These are phyloP conservation scores for Globisporangium megalacanthum DNA, from an alignment of 352 stramenopile genomes.

Conservation along the genomic window DNA sequence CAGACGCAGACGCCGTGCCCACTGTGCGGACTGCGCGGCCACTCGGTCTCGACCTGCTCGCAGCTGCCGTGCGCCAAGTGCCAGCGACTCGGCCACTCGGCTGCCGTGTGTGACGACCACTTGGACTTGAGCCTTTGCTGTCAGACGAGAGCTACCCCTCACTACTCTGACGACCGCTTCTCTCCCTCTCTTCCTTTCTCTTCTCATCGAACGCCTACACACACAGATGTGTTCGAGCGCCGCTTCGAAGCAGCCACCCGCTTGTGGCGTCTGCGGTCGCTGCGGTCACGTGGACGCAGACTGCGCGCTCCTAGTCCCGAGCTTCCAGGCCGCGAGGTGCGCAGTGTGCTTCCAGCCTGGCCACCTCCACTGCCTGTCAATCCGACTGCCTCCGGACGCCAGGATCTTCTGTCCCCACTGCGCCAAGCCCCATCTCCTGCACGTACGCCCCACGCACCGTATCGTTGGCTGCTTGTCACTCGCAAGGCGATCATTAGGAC, in stretches of 20 bases:
- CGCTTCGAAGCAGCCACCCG: neutral
- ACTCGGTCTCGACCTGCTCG: slow-evolving; percentile 53
- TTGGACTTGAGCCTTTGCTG: no score
- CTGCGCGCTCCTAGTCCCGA: neutral
- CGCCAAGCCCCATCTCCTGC: neutral
- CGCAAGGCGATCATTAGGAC: no score
- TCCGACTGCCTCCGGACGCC: slow-evolving; percentile 44
- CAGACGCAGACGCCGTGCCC: slow-evolving; percentile 28
- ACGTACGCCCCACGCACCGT: no score
- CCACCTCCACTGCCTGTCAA: slow-evolving; percentile 58
- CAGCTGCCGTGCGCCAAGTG: slow-evolving; percentile 59
- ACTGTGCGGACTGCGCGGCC: slow-evolving; percentile 47
- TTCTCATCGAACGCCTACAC: no score
- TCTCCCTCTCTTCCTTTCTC: no score
- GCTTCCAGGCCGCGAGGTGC: slow-evolving; percentile 32
- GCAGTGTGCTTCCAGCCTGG: slow-evolving; percentile 60
- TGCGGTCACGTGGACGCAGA: neutral
- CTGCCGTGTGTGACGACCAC: slow-evolving; percentile 32
- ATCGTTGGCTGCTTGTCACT: no score
- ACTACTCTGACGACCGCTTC: no score
- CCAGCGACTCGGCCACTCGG: slow-evolving; percentile 57
- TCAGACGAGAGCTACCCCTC: no score
- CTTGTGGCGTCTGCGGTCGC: neutral
- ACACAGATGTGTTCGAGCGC: neutral
- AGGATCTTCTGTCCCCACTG: neutral